Percentiles rank a stretch among this genome's conserved stretches.
Evolutionary conservation across 2,329 filamentous ascomycete genomes (phyloP).

Genomic region (Ustulina deusta): DNA sequence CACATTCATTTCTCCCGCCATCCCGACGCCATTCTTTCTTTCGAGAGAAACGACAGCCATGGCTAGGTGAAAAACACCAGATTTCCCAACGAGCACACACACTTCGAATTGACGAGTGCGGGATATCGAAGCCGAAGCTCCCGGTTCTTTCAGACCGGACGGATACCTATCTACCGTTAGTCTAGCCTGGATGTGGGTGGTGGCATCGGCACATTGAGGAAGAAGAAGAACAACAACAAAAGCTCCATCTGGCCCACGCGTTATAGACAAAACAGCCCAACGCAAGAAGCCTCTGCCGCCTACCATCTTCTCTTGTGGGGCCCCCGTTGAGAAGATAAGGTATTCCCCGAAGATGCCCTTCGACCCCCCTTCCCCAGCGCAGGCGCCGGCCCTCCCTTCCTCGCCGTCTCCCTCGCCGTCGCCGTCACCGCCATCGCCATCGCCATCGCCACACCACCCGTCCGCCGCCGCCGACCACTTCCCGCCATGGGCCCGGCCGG

Average conservation of each 20-base stretch:
- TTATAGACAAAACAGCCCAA: background rate
- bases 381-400: constrained; percentile 60
- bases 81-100: background rate
- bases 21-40: constrained; percentile 8
- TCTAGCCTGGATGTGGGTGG: background rate
- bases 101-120: constrained; percentile 17
- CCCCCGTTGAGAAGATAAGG: background rate
- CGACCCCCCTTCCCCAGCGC: constrained; percentile 64
- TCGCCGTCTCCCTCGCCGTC: constrained; percentile 51
- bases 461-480: constrained; percentile 56
- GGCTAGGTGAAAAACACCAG: constrained; percentile 24
- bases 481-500: constrained; percentile 57
- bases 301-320: background rate
- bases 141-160: constrained; percentile 15
- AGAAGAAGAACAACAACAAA: background rate
- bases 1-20: background rate
- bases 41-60: constrained; percentile 21
- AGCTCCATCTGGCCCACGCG: background rate
- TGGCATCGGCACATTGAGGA: background rate
- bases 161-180: background rate
- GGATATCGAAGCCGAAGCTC: constrained; percentile 32
- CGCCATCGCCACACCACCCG: constrained; percentile 49
- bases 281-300: background rate
- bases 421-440: constrained; percentile 48
- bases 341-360: constrained; percentile 60